A percentile compares a stretch with the other conserved stretches of the same genome.
Conservation (phyloP, 192 early-diverging fungal genomes). For the Mortierella antarctica region DNA sequence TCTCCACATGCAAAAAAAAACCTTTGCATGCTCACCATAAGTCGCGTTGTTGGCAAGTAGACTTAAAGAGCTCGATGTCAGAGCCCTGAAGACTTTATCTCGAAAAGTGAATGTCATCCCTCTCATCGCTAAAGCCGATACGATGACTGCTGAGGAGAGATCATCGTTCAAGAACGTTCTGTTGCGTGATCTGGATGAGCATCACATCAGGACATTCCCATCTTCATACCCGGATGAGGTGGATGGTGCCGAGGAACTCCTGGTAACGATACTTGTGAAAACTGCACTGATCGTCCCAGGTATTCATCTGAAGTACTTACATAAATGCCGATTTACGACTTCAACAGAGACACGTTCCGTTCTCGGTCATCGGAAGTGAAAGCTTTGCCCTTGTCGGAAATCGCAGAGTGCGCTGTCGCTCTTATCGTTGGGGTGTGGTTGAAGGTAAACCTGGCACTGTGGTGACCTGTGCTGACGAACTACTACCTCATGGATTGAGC, state of each 20-base stretch:
- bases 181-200: slow-evolving; percentile 67
- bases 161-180: slow-evolving; percentile 71
- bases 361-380: slow-evolving; percentile 84
- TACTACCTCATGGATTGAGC: neutral
- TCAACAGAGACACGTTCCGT: slow-evolving; percentile 72
- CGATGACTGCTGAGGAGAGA: slow-evolving; percentile 72
- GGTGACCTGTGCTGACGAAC: neutral
- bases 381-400: slow-evolving; percentile 67
- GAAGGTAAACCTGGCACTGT: slow-evolving; percentile 60
- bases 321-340: neutral
- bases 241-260: slow-evolving; percentile 67
- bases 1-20: neutral
- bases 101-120: slow-evolving; percentile 84
- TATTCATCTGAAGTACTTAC: neutral
- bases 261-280: slow-evolving; percentile 40
- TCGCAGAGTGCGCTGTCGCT: slow-evolving; percentile 71
- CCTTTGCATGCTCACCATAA: neutral
- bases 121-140: slow-evolving; percentile 84
- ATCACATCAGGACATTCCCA: slow-evolving; percentile 76
- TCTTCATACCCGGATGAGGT: slow-evolving; percentile 73
- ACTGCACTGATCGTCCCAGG: neutral
- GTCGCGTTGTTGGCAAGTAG: slow-evolving; percentile 22
- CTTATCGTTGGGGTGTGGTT: slow-evolving; percentile 83
- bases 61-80: slow-evolving; percentile 65
- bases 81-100: slow-evolving; percentile 72